A percentile compares a stretch with the other conserved stretches of the same genome.
Conservation (phyloP, 768 basidiomycete species). For the Suillus fuscotomentosus region DNA sequence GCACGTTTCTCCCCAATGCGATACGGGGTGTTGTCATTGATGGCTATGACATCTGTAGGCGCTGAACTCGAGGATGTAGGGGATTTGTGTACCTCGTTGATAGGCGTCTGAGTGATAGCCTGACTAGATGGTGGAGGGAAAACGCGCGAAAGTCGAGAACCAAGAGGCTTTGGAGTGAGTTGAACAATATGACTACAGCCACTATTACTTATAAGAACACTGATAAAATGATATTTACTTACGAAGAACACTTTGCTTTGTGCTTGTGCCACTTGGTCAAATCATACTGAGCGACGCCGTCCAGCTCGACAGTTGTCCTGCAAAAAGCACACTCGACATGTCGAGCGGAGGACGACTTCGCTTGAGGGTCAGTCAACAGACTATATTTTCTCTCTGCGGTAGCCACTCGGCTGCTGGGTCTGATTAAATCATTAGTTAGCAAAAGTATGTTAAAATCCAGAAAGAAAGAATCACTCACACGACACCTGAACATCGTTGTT, state of each 20-base stretch:
- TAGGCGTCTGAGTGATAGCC: slow-evolving; percentile 13
- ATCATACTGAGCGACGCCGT: slow-evolving; percentile 56
- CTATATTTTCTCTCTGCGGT: slow-evolving; percentile 60
- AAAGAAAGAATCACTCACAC: slow-evolving; percentile 28
- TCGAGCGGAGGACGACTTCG: slow-evolving; percentile 42
- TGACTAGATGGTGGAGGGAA: slow-evolving; percentile 19
- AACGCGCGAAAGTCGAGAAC: slow-evolving; percentile 14
- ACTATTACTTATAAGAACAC: background rate
- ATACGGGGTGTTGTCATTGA: slow-evolving; percentile 25
- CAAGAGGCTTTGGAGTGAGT: slow-evolving; percentile 18
- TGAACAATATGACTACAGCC: slow-evolving; percentile 12
- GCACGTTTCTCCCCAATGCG: slow-evolving; percentile 44
- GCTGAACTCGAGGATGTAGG: slow-evolving; percentile 14
- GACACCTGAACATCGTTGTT: slow-evolving; percentile 42
- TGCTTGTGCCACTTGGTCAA: slow-evolving; percentile 63
- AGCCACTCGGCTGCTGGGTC: slow-evolving; percentile 59
- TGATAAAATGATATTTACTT: slow-evolving; percentile 14
- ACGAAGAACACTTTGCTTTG: slow-evolving; percentile 49
- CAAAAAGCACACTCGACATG: slow-evolving; percentile 55
- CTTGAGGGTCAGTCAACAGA: slow-evolving; percentile 65
- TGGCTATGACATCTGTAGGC: slow-evolving; percentile 39
- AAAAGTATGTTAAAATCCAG: background rate
- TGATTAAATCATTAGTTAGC: slow-evolving; percentile 16
- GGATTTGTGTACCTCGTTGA: slow-evolving; percentile 12
- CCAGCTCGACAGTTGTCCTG: slow-evolving; percentile 40